These are phyloP conservation scores for Trichosphaerium sp. DNA, from an alignment of 78 protist genomes.

Conservation along the genomic window DNA sequence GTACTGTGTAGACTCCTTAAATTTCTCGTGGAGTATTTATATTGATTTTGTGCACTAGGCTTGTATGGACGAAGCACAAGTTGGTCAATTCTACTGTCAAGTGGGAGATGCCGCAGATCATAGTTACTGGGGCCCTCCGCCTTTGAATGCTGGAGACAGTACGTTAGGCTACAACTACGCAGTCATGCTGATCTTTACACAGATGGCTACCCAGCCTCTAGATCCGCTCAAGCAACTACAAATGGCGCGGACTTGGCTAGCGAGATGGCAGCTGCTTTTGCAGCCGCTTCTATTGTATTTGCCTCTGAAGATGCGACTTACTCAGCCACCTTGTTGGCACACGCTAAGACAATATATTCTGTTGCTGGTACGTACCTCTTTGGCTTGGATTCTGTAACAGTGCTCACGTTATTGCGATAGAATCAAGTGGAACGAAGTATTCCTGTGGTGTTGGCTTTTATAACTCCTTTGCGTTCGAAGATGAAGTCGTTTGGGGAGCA, in stretches of 20 bases:
- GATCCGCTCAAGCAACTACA: not conserved
- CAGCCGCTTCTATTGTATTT: conserved; percentile 7
- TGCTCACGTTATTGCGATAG: too few species aligned
- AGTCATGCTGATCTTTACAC: too few species aligned
- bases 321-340: not conserved
- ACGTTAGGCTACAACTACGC: too few species aligned
- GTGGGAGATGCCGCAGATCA: conserved; percentile 33
- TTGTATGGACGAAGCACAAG: too few species aligned
- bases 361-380: conserved; percentile 5
- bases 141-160: conserved; percentile 9
- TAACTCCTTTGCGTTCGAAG: conserved; percentile 12
- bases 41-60: too few species aligned
- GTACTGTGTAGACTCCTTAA: too few species aligned
- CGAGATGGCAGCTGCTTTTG: conserved; percentile 35
- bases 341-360: conserved; percentile 14
- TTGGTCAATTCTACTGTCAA: conserved; percentile 15
- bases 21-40: too few species aligned
- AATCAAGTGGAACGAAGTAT: too few species aligned
- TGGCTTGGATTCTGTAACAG: not conserved
- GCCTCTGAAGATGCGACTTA: conserved; percentile 1
- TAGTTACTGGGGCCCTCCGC: conserved; percentile 37
- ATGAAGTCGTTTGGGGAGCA: conserved; percentile 35
- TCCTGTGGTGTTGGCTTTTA: conserved; percentile 7
- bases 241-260: conserved; percentile 32
- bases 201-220: conserved; percentile 3